phyloP scores from a whole-genome alignment of 768 basidiomycete genomes.

The Mycena capillaripes region DNA sequence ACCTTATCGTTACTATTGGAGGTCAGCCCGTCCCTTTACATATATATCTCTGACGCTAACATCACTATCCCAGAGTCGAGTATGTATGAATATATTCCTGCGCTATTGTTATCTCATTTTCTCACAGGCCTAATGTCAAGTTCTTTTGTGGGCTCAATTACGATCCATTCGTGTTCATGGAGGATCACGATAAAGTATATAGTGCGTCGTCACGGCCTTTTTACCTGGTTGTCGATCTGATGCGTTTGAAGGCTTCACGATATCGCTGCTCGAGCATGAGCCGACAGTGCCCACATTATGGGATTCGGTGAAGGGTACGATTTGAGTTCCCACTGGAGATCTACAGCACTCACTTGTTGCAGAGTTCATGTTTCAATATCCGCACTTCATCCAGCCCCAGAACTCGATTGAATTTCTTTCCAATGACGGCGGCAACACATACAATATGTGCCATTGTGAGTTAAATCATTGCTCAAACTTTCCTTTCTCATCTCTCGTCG shows the following conservation, averaged over 20 bases:
- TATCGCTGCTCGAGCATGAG: constrained; percentile 74
- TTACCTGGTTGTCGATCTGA: not conserved
- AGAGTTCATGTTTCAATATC: constrained; percentile 64
- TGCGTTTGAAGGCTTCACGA: constrained; percentile 64
- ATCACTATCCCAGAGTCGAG: constrained; percentile 71
- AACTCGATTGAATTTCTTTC: constrained; percentile 77
- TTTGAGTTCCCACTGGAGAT: not conserved
- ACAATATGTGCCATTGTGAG: constrained; percentile 78
- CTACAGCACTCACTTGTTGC: not conserved
- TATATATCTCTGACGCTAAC: not conserved
- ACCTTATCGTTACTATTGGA: constrained; percentile 84
- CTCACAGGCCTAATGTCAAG: constrained; percentile 69
- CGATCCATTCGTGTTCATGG: constrained; percentile 82
- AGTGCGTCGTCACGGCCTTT: constrained; percentile 42
- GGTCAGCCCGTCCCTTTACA: constrained; percentile 55
- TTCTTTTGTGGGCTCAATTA: constrained; percentile 78
- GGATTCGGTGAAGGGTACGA: constrained; percentile 66
- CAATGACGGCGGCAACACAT: constrained; percentile 69
- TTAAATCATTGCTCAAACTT: not conserved
- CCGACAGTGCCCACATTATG: constrained; percentile 77
- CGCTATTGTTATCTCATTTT: not conserved
- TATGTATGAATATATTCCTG: constrained; percentile 52
- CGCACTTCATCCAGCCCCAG: constrained; percentile 62
- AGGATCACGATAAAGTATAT: constrained; percentile 77
- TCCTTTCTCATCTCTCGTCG: not conserved